Base-by-base conservation (phyloP, 305 asterid species). In the Rubia occidens region DNA sequence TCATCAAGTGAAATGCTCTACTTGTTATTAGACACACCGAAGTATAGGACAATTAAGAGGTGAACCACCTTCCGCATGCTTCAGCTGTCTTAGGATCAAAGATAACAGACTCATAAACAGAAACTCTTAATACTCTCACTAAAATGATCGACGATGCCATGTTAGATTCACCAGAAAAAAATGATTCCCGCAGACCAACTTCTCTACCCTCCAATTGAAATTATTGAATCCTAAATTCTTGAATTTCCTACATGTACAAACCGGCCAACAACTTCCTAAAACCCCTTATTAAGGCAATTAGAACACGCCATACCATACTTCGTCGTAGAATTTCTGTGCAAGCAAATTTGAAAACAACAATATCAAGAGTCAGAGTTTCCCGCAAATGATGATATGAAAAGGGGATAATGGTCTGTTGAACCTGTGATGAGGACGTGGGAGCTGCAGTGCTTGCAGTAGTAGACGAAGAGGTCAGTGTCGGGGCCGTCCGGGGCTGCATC, bases 401-500 rank as follows among this genome's bases (percentile, higher is more conserved):
- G 24, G 21, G 59, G 14, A 53, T 1, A 17, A n/a, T 5, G 59
- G n/a, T 53, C 15, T 53, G 11, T n/a, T 53, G 61, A 82, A 89
- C 97, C 98, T 69, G 98, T 90, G 79, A 93, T 93, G 79, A 93
- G 98, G 82, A 93, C 97, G 76, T 93, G 98, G 43, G 90, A 87
- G 76, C 90, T 85, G 82, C 98, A 90, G 83, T 85, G 96, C 81
- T 90, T 93, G 92, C 98, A 93, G 79, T 90, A 93, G 79, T 93
- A 93, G 71, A 93, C 95, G 78, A 88, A 93, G 76, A 93, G 97
- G 79, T 93, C 97, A 71, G 98, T 90, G 67, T 90, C 85, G 1
- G 96, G 89, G 7, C 94, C 92, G 61, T 88, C 95, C 10, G 96
- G 91, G 49, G 83, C 85, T 37, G 98, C 98, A 72, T 90, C 98